Evolutionary conservation across 768 basidiomycete species (phyloP).

Genomic region (Boletus sp.): DNA sequence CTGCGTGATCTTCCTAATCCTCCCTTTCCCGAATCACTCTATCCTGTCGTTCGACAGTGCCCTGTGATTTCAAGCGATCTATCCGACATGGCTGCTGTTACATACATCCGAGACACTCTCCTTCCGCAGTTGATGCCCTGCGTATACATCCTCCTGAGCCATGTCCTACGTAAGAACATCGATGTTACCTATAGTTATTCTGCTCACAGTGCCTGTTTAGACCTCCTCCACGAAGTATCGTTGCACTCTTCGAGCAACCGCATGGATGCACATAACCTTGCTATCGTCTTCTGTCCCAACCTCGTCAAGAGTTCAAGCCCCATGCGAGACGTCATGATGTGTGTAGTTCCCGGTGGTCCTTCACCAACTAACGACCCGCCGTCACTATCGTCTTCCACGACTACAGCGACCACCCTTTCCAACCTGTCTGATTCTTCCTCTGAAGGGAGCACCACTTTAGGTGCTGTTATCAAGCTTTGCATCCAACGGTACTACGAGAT

Average conservation of each 20-base stretch:
- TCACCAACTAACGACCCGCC: conserved; percentile 32
- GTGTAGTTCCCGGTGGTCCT: conserved; percentile 54
- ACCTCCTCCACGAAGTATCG: conserved; percentile 78
- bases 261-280: conserved; percentile 84
- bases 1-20: conserved; percentile 77
- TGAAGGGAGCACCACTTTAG: conserved; percentile 63
- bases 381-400: conserved; percentile 16
- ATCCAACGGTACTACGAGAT: conserved; percentile 83
- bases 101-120: conserved; percentile 67
- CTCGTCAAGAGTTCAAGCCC: conserved; percentile 70
- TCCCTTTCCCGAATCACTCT: conserved; percentile 70
- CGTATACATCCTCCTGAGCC: conserved; percentile 69
- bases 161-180: conserved; percentile 55
- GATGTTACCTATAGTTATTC: neutral
- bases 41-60: conserved; percentile 65
- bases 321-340: conserved; percentile 72
- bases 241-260: conserved; percentile 61
- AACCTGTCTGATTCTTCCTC: conserved; percentile 27
- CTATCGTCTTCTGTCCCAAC: conserved; percentile 78
- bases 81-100: conserved; percentile 54
- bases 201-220: conserved; percentile 36
- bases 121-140: conserved; percentile 70
- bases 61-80: conserved; percentile 54
- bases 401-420: conserved; percentile 16
- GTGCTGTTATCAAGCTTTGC: conserved; percentile 69